phyloP scores from a whole-genome alignment of 2,329 filamentous ascomycete species.

The Diaporthe eres region DNA sequence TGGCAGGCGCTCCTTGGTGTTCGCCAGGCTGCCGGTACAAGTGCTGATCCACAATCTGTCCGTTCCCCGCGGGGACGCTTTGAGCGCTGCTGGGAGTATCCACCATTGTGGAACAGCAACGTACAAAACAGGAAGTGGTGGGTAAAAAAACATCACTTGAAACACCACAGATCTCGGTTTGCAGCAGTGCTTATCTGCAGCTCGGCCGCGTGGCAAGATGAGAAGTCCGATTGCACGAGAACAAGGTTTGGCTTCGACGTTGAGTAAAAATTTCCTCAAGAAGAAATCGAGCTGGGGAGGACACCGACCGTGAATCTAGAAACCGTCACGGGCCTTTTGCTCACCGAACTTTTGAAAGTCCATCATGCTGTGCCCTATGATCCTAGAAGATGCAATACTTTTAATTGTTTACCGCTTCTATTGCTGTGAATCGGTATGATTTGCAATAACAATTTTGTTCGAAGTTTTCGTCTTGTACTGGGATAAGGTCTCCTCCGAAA shows the following conservation, averaged over 20 bases:
- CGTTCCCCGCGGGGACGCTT: slow-evolving; percentile 19
- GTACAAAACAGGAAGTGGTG: not conserved
- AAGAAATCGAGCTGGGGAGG: too few species aligned
- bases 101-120: slow-evolving; percentile 22
- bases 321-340: not conserved
- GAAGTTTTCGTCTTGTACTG: not conserved
- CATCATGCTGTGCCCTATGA: not conserved
- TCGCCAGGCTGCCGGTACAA: slow-evolving; percentile 10
- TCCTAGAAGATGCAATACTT: too few species aligned
- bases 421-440: not conserved
- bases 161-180: slow-evolving; percentile 5
- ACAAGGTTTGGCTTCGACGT: not conserved
- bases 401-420: not conserved
- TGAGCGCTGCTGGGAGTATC: slow-evolving; percentile 10
- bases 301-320: not conserved
- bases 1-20: not conserved
- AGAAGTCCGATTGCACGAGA: not conserved
- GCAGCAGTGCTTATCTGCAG: not conserved
- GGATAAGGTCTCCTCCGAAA: not conserved
- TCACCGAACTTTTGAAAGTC: not conserved
- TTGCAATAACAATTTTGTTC: not conserved
- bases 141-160: slow-evolving; percentile 15
- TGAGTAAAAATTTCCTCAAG: not conserved
- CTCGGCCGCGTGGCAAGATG: slow-evolving; percentile 6
- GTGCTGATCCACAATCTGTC: slow-evolving; percentile 16